Percentiles rank a stretch among this genome's conserved stretches.
phyloP scores from a whole-genome alignment of 2,329 filamentous ascomycete species.

The Bipolaris victoriae region DNA sequence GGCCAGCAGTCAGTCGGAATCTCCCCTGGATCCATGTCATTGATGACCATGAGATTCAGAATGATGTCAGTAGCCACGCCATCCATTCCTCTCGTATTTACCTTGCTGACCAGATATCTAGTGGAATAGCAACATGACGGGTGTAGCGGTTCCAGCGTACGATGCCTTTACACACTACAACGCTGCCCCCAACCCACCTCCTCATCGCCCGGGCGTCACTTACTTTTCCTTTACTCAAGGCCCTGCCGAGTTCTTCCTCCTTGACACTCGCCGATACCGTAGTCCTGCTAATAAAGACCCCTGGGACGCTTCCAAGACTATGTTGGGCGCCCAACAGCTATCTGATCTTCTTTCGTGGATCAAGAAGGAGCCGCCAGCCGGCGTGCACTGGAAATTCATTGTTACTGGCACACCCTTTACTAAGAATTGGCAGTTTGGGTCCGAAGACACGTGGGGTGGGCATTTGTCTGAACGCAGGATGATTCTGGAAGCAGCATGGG shows the following conservation, averaged over 20 bases:
- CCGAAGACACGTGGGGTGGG: conserved; percentile 90
- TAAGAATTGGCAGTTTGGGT: conserved; percentile 93
- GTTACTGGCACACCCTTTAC: conserved; percentile 93
- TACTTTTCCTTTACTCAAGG: conserved; percentile 92
- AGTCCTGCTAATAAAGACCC: conserved; percentile 69
- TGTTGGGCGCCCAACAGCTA: conserved; percentile 83
- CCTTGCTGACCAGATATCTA: neutral
- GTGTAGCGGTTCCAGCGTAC: conserved; percentile 77
- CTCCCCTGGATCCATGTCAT: conserved; percentile 98
- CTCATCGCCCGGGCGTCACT: conserved; percentile 68
- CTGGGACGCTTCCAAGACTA: conserved; percentile 74
- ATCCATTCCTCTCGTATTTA: too few species aligned
- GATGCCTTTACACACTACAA: conserved; percentile 91
- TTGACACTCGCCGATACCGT: conserved; percentile 89
- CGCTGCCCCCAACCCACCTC: conserved; percentile 79
- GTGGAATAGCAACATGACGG: conserved; percentile 82
- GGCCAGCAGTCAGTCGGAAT: conserved; percentile 74
- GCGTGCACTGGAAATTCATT: conserved; percentile 92
- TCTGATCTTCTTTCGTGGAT: conserved; percentile 81
- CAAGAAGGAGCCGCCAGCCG: conserved; percentile 70
- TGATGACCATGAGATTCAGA: conserved; percentile 95
- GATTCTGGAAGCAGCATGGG: conserved; percentile 92
- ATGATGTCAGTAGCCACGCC: conserved; percentile 62
- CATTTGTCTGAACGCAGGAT: conserved; percentile 80
- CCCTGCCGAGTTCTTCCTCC: conserved; percentile 90